Percentiles rank a stretch among this genome's conserved stretches.
Conservation (phyloP, 129 eudicot species). For the Chrysanthemum makinoi region DNA sequence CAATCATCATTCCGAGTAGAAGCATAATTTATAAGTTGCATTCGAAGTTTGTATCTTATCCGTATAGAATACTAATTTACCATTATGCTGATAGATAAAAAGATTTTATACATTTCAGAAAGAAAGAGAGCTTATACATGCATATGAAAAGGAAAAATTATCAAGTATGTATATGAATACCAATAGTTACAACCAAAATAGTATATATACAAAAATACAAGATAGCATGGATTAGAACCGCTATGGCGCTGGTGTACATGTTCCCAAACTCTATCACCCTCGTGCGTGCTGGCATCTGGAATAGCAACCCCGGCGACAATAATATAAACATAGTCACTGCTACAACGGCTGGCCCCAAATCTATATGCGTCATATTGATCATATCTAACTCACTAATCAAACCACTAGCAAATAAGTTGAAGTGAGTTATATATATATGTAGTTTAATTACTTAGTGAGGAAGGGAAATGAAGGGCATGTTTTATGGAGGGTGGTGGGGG, state of each 20-base stretch:
- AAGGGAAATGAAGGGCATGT: conserved; percentile 28
- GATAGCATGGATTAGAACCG: conserved; percentile 75
- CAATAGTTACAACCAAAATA: conserved; percentile 77
- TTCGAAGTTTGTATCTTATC: no score
- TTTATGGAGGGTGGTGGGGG: conserved; percentile 35
- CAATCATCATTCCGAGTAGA: no score
- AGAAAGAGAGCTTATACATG: neutral
- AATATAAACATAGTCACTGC: conserved; percentile 85
- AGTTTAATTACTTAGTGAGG: conserved; percentile 30
- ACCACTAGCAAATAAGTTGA: neutral
- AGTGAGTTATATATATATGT: neutral
- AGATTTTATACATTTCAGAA: neutral
- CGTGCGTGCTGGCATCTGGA: conserved; percentile 84
- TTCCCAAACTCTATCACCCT: conserved; percentile 86
- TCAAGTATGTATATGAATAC: conserved; percentile 68
- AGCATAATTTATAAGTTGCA: no score
- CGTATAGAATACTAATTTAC: no score
- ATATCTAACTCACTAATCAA: neutral
- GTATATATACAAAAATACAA: conserved; percentile 74
- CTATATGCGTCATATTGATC: conserved; percentile 34
- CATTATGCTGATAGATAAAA: neutral
- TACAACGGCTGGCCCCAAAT: conserved; percentile 93
- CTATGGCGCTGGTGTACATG: conserved; percentile 89
- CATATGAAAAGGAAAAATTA: neutral
- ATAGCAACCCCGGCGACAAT: conserved; percentile 79